Evolutionary conservation across 2,329 filamentous ascomycete species (phyloP).

Genomic region (Neofusicoccum sp.): DNA sequence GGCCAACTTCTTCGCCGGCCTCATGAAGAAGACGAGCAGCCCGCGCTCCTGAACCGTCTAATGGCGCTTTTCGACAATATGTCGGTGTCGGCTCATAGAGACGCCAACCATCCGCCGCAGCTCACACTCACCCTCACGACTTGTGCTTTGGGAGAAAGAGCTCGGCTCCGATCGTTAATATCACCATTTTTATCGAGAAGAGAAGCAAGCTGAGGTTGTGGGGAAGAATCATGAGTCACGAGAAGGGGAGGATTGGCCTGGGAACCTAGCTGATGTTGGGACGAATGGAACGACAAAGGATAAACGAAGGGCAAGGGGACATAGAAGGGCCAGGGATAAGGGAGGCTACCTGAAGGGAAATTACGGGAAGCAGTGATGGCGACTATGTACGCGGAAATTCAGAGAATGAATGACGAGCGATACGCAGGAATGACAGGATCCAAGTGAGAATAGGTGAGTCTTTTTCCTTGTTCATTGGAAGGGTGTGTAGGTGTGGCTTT

Average conservation of each 20-base stretch:
- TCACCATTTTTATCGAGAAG: background rate
- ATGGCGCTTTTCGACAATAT: background rate
- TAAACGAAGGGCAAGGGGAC: background rate
- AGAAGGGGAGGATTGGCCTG: background rate
- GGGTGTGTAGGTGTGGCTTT: conserved; percentile 19
- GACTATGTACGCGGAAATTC: background rate
- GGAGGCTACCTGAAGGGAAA: background rate
- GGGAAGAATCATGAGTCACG: conserved; percentile 6
- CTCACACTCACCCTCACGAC: background rate
- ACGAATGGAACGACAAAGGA: background rate
- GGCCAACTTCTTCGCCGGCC: conserved; percentile 42
- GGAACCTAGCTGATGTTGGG: background rate
- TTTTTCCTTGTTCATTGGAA: background rate
- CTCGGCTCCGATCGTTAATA: background rate
- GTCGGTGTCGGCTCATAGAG: background rate
- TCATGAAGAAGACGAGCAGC: conserved; percentile 32
- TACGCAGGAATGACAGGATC: background rate
- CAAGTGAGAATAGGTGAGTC: conserved; percentile 9
- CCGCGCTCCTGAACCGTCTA: conserved; percentile 1
- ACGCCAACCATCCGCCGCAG: background rate
- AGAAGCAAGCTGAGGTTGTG: background rate
- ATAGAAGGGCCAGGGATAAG: background rate
- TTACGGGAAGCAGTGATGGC: background rate
- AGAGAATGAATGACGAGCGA: conserved; percentile 18
- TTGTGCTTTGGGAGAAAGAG: background rate